Base-by-base conservation (phyloP, 2,329 filamentous ascomycete species). In the Geosmithia morbida region DNA sequence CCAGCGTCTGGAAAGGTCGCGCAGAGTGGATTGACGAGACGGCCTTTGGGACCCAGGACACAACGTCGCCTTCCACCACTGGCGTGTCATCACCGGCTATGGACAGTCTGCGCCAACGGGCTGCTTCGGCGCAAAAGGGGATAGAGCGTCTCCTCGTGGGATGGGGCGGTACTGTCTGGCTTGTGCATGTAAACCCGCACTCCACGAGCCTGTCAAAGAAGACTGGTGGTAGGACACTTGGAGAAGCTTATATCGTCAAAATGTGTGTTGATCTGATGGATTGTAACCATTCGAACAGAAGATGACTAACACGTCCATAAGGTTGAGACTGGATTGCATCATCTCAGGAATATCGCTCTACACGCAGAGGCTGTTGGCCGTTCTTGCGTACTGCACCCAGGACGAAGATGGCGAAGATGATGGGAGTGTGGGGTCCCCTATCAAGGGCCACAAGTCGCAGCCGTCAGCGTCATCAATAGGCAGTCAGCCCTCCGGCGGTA, bases 311-410 rank as follows among this genome's bases (percentile, higher is more conserved):
- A 20, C n/a, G 52, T 46, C 22, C 8, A 22, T 17, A 53, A 89
- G 84, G 66, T 77, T 97, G 66, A 85, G 88, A 59, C 94, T 92
- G 66, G 92, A 98, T 69, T 97, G 92, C 71, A 88, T 95, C 63
- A 87, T 98, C 70, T 95, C 92, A 61, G 92, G 92, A 58, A 84
- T 98, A 65, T 94, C 90, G 53, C 75, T 98, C 66, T 97, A 96
- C 79, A 95, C 88, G 61, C 87, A 87, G 61, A 92, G 79, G 60
- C 74, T 95, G 55, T 75, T 98, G 64, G 77, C 95, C 57, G 84
- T 97, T 57, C 83, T 98, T 67, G 89, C 89, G 59, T 96, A 94
- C 66, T 81, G 88, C 57, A 82, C 82, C 51, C 78, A 82, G 39
- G 85, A 87, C 43, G 72, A 81, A 8, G 75, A 84, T n/a, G 75